phyloP scores from a whole-genome alignment of 371 early-diverging fungal species.

The Lichtheimia corymbifera region DNA sequence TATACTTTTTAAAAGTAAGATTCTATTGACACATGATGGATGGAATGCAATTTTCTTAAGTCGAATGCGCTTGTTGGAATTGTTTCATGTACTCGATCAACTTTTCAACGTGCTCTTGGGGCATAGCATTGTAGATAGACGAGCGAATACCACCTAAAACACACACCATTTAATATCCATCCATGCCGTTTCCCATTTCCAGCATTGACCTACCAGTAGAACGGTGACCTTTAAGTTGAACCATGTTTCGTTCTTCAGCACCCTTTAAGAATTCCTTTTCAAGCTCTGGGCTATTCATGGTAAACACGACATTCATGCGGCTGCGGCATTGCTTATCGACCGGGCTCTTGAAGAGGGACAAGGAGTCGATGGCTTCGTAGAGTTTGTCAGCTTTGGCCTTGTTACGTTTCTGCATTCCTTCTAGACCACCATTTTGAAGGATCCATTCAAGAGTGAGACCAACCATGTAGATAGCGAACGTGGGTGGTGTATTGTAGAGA shows the following conservation, averaged over 20 bases:
- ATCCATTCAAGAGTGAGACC: conserved; percentile 87
- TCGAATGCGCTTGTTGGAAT: conserved; percentile 61
- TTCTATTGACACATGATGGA: background rate
- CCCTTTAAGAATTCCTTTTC: conserved; percentile 81
- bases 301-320: conserved; percentile 92
- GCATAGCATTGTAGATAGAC: conserved; percentile 93
- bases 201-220: conserved; percentile 52
- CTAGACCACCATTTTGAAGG: conserved; percentile 76
- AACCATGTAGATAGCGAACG: conserved; percentile 91
- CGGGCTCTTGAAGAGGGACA: conserved; percentile 67
- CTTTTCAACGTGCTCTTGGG: conserved; percentile 76
- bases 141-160: conserved; percentile 88
- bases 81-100: conserved; percentile 78
- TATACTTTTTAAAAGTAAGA: too few relatives aligned
- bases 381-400: conserved; percentile 66
- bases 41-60: background rate
- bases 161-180: background rate
- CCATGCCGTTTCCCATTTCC: background rate
- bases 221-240: conserved; percentile 94
- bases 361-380: conserved; percentile 71
- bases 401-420: conserved; percentile 64
- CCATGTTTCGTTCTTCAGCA: conserved; percentile 77
- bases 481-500: conserved; percentile 96
- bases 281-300: conserved; percentile 67
- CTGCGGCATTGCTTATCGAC: conserved; percentile 71